Base-by-base conservation (phyloP, 176 grass and related monocot genomes). In the Lolium perenne region DNA sequence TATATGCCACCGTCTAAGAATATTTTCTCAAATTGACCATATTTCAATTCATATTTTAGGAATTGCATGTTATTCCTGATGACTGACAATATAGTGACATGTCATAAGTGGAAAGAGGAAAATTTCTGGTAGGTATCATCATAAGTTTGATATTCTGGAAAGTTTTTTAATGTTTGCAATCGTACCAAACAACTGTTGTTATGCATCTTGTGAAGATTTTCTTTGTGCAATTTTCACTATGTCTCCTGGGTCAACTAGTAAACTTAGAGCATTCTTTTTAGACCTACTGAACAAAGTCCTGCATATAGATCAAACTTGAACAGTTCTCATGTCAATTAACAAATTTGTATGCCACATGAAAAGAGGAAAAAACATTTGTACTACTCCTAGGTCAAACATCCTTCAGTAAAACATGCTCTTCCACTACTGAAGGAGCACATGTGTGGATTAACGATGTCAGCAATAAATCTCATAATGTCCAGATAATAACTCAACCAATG, bases 401-500 rank as follows among this genome's bases (percentile, higher is more conserved):
- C 6, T 74, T 83, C 1, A 38, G 47, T 48, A 83, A 61, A 23
- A 15, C 15, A 29, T 54, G 10, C 10, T 10, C 48, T 51, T 77
- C 59, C 5, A 7, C n/a, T 23, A 59, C 25, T 10, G 65, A 83
- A 83, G 12, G 50, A 74, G 72, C 14, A 79, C 23, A 15, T 80
- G 20, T n/a, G 68, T 43, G 32, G 26, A 75, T 77, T 77, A 70
- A 35, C 1, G 2, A 72, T 59, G 40, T 89, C 17, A 89, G 49
- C 81, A 64, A 48, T 82, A 83, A 80, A 10, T 46, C 55, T 69
- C 18, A 50, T 86, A 78, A 74, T 90, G 71, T 83, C 10, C 85
- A 99, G 94, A 94, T 74, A 81, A 92, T 84, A 96, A 94, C 84
- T 89, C 92, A 82, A 90, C 88, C 11, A 89, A 94, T 86, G 87